These are phyloP conservation scores for Neurospora sp. DNA, from an alignment of 495 filamentous ascomycete genomes.

Conservation along the genomic window DNA sequence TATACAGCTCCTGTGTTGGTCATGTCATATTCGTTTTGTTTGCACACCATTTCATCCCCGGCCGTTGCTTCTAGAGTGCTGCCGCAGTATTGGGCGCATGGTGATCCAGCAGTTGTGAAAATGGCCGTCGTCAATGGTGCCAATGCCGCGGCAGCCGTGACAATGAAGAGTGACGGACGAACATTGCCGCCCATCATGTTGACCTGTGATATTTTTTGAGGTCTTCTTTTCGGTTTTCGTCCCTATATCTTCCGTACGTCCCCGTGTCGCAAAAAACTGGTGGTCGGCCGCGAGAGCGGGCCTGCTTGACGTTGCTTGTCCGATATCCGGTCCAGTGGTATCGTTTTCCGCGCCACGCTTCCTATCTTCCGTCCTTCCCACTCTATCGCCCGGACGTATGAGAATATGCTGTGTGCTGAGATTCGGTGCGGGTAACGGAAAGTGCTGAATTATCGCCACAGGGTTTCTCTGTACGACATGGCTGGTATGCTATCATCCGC, in stretches of 20 bases:
- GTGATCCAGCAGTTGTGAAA: constrained; percentile 27
- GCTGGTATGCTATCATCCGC: constrained; percentile 1
- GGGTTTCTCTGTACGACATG: constrained; percentile 16
- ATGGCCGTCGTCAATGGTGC: constrained; percentile 23
- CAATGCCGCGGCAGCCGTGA: constrained; percentile 6
- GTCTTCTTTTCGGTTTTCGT: neutral
- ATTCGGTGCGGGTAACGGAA: constrained; percentile 10
- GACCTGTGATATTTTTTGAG: neutral
- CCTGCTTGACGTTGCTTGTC: neutral
- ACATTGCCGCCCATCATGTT: constrained; percentile 13
- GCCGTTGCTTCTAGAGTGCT: constrained; percentile 29
- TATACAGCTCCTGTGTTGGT: constrained; percentile 25
- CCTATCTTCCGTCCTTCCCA: neutral
- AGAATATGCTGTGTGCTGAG: neutral
- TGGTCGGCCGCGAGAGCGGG: neutral
- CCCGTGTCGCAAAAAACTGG: neutral
- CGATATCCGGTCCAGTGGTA: neutral
- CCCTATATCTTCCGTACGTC: neutral
- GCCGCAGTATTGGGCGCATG: constrained; percentile 34
- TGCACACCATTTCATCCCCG: constrained; percentile 31
- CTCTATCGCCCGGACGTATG: neutral
- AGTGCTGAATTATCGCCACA: constrained; percentile 17
- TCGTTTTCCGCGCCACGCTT: neutral
- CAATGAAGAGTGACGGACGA: constrained; percentile 6
- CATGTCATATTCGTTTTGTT: constrained; percentile 16